Conservation (phyloP, 2,329 filamentous ascomycete species). For the Sporothrix dimorphospora region DNA sequence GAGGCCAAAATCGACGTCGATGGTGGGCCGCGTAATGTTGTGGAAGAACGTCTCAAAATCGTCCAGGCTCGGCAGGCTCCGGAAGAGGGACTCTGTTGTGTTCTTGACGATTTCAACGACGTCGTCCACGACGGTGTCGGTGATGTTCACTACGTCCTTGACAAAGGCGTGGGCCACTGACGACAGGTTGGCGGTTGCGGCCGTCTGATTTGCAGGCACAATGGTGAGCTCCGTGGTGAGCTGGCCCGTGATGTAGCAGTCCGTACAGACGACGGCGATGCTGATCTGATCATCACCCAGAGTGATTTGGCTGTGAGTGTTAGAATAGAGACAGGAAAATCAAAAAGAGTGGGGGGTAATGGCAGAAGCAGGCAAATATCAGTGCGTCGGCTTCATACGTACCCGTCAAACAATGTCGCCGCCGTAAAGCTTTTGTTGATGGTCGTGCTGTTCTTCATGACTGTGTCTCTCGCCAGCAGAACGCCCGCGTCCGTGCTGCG, state of each 20-base stretch:
- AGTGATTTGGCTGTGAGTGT: not conserved
- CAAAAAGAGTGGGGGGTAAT: not conserved
- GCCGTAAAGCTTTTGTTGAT: slow-evolving; percentile 30
- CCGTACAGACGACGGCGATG: slow-evolving; percentile 22
- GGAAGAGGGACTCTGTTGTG: slow-evolving; percentile 36
- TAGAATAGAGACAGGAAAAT: not conserved
- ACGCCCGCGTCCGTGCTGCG: not conserved
- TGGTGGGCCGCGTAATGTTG: slow-evolving; percentile 27
- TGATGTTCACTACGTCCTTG: slow-evolving; percentile 25
- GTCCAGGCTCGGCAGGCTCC: slow-evolving; percentile 5
- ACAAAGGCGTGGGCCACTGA: slow-evolving; percentile 8
- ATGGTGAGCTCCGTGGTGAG: slow-evolving; percentile 23
- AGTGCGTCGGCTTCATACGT: not conserved
- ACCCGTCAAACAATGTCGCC: slow-evolving; percentile 27
- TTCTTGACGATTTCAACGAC: slow-evolving; percentile 40
- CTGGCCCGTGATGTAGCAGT: slow-evolving; percentile 29
- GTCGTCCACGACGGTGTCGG: not conserved
- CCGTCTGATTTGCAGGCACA: slow-evolving; percentile 7
- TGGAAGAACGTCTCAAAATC: slow-evolving; percentile 24
- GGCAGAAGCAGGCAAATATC: not conserved
- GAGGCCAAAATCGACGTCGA: slow-evolving; percentile 49
- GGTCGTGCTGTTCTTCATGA: slow-evolving; percentile 24
- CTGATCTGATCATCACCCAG: not conserved
- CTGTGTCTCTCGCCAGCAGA: not conserved
- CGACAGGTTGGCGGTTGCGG: not conserved